Conservation (phyloP, 306 rosid genomes). For the Phaseolus lunatus region DNA sequence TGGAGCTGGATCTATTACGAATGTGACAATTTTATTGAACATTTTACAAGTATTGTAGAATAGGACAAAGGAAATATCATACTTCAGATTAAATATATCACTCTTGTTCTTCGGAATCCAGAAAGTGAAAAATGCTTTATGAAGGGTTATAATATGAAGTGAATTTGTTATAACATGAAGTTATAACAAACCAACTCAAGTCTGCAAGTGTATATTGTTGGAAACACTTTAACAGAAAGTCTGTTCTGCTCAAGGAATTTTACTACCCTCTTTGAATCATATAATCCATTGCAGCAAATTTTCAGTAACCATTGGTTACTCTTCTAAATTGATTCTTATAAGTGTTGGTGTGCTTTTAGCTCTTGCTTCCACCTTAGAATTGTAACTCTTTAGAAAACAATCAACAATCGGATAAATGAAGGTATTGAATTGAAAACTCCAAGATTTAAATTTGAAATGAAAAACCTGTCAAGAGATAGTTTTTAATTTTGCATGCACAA, state of each 20-base stretch:
- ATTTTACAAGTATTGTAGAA: slow-evolving; percentile 7
- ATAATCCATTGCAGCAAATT: neutral
- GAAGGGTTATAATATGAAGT: neutral
- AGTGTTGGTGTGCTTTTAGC: too few relatives aligned
- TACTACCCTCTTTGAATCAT: neutral
- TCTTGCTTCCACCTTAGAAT: too few relatives aligned
- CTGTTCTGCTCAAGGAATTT: slow-evolving; percentile 1
- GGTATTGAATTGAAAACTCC: too few relatives aligned
- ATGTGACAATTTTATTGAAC: slow-evolving; percentile 9
- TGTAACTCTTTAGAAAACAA: too few relatives aligned
- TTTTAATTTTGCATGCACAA: too few relatives aligned
- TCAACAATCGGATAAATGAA: too few relatives aligned
- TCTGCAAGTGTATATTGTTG: neutral
- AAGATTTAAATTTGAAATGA: too few relatives aligned
- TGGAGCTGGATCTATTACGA: slow-evolving; percentile 9
- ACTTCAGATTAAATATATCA: neutral
- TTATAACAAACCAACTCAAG: neutral
- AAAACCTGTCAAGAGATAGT: too few relatives aligned
- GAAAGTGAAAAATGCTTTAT: neutral
- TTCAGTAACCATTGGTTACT: neutral
- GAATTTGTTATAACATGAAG: neutral
- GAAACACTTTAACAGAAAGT: neutral
- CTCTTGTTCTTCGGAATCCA: neutral
- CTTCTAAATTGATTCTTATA: neutral
- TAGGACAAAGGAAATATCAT: neutral